Conservation (phyloP, 2,329 filamentous ascomycete genomes). For the Ustulina deusta region DNA sequence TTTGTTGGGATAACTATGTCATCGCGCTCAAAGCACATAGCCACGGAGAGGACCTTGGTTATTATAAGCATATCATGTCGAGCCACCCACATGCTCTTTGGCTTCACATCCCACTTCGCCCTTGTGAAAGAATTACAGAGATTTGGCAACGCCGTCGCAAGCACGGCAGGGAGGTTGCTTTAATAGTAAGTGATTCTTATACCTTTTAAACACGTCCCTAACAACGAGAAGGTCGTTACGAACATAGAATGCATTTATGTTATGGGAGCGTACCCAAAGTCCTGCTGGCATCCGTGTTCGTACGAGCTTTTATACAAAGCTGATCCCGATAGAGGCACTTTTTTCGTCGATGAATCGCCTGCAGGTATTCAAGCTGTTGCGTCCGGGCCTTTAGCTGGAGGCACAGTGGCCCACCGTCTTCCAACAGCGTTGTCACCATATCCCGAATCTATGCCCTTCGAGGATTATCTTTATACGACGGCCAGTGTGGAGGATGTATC, state of each 20-base stretch:
- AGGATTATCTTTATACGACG: conserved; percentile 16
- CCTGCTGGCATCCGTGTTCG: neutral
- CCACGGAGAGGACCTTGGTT: conserved; percentile 4
- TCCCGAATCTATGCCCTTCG: neutral
- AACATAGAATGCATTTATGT: conserved; percentile 5
- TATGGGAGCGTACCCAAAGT: conserved; percentile 5
- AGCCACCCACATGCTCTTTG: conserved; percentile 8
- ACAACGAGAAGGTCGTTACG: conserved; percentile 1
- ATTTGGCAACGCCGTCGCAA: conserved; percentile 10
- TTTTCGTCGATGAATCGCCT: conserved; percentile 19
- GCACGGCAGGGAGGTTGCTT: neutral
- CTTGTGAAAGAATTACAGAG: conserved; percentile 5
- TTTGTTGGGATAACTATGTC: conserved; percentile 7
- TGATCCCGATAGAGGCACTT: neutral
- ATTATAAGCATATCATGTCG: conserved; percentile 15
- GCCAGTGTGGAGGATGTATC: conserved; percentile 11
- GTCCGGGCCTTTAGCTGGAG: neutral
- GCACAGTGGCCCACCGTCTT: neutral
- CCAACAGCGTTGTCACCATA: neutral
- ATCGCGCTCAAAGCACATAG: conserved; percentile 12
- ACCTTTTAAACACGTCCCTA: neutral
- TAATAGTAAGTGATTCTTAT: conserved; percentile 7
- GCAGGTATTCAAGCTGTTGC: conserved; percentile 18
- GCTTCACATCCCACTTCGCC: conserved; percentile 15
- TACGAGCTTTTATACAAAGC: conserved; percentile 15